A percentile compares a stretch with the other conserved stretches of the same genome.
Evolutionary conservation across 1,284 basidiomycete species (phyloP).

Genomic region (Cutaneotrichosporon cyanovorans): DNA sequence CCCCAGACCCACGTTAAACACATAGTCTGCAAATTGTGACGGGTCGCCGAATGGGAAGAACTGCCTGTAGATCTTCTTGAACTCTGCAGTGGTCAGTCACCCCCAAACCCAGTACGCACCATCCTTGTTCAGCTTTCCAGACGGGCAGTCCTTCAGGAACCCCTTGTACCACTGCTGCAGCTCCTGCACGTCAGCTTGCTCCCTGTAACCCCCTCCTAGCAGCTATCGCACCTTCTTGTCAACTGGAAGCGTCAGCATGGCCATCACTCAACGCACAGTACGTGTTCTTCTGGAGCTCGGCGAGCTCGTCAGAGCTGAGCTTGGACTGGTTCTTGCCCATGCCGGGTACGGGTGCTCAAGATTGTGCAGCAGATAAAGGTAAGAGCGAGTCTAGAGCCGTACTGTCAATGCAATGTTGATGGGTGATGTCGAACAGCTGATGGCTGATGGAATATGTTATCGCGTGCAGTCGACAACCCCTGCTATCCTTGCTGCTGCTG

Average conservation of each 20-base stretch:
- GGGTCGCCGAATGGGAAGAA: conserved; percentile 99
- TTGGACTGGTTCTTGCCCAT: conserved; percentile 97
- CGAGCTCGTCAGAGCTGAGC: conserved; percentile 87
- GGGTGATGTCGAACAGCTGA: no score
- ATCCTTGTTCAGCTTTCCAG: conserved; percentile 89
- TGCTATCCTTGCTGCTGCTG: no score
- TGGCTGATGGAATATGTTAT: no score
- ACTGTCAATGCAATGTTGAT: no score
- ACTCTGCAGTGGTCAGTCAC: conserved; percentile 54
- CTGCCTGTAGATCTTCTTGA: conserved; percentile 97
- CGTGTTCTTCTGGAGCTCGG: conserved; percentile 95
- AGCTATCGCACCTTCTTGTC: conserved; percentile 66
- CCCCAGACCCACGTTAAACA: conserved; percentile 62
- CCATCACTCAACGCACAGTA: conserved; percentile 60
- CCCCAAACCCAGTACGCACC: conserved; percentile 30
- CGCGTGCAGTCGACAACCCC: no score
- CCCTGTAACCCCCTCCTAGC: no score
- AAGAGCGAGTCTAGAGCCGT: no score
- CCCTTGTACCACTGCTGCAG: conserved; percentile 99
- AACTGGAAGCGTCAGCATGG: conserved; percentile 53
- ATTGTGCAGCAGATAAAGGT: no score
- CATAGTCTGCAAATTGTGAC: conserved; percentile 92
- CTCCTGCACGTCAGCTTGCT: conserved; percentile 50
- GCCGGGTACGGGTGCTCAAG: not conserved
- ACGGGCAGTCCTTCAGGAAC: conserved; percentile 97